Percentiles rank a stretch among this genome's conserved stretches.
These are phyloP conservation scores for Cytospora leucostoma DNA, from an alignment of 2,329 filamentous ascomycete genomes.

Conservation along the genomic window DNA sequence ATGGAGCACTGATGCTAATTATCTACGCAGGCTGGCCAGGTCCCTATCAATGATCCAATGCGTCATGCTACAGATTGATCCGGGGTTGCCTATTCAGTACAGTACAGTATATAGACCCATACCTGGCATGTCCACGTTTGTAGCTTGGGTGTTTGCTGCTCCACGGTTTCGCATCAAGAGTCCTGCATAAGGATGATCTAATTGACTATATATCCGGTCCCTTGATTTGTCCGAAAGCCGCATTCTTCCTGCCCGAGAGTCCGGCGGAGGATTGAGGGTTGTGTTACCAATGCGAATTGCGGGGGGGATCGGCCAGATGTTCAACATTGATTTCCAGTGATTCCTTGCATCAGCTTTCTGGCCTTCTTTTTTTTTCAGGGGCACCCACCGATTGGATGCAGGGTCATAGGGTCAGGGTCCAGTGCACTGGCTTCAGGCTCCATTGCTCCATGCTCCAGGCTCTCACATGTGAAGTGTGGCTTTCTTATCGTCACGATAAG, in stretches of 20 bases:
- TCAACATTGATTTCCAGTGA: not conserved
- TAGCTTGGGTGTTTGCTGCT: not conserved
- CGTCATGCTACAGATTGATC: not conserved
- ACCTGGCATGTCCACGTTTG: not conserved
- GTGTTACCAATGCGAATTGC: not conserved
- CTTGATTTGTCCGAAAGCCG: not conserved
- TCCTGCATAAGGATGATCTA: not conserved
- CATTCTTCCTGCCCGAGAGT: not conserved
- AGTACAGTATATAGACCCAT: not conserved
- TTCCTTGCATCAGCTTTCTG: not conserved
- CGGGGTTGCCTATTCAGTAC: not conserved
- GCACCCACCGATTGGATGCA: not conserved
- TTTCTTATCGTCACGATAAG: not conserved
- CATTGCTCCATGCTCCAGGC: not conserved
- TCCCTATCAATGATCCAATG: not conserved
- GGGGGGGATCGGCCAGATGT: not conserved
- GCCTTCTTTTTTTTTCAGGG: not conserved
- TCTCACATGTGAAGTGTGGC: conserved; percentile 20
- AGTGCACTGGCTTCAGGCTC: no score
- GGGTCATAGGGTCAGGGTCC: not conserved
- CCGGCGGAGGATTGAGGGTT: not conserved
- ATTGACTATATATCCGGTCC: not conserved
- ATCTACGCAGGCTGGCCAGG: no score
- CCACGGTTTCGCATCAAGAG: not conserved
- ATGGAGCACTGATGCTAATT: not conserved